phyloP scores from a whole-genome alignment of 805 yeast genomes.

The Lachancea waltii region DNA sequence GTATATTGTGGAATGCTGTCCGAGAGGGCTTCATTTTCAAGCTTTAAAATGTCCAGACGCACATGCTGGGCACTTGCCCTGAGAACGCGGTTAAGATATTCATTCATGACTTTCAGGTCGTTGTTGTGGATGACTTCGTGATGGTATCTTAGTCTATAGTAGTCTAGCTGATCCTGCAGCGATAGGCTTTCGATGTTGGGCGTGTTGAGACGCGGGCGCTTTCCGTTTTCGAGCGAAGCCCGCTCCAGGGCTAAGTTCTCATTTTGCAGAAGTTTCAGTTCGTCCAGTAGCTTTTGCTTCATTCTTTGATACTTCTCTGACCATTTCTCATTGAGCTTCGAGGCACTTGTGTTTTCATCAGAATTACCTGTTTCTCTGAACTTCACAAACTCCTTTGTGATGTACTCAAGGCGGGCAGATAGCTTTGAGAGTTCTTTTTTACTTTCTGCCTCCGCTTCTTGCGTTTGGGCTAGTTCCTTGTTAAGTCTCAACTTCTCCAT shows the following conservation, averaged over 20 bases:
- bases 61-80: slow-evolving; percentile 27
- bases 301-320: slow-evolving; percentile 17
- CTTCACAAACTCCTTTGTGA: slow-evolving; percentile 20
- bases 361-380: slow-evolving; percentile 11
- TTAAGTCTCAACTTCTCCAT: slow-evolving; percentile 12
- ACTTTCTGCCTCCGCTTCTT: slow-evolving; percentile 22
- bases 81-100: slow-evolving; percentile 28
- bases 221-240: slow-evolving; percentile 10
- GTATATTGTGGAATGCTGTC: background rate
- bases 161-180: slow-evolving; percentile 23
- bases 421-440: slow-evolving; percentile 30
- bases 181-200: slow-evolving; percentile 4
- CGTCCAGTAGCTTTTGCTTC: slow-evolving; percentile 20
- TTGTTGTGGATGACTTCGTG: slow-evolving; percentile 29
- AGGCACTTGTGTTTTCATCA: slow-evolving; percentile 5
- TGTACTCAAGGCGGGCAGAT: slow-evolving; percentile 27
- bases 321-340: slow-evolving; percentile 7
- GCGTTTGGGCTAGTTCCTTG: slow-evolving; percentile 23
- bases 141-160: slow-evolving; percentile 27
- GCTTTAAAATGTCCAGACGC: slow-evolving; percentile 25
- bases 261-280: slow-evolving; percentile 21
- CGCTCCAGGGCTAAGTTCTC: slow-evolving; percentile 23
- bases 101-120: slow-evolving; percentile 28
- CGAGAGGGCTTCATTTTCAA: slow-evolving; percentile 17
- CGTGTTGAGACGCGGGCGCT: slow-evolving; percentile 11